phyloP scores from a whole-genome alignment of 75 land plant species.

The Isoetes taiwanensis region DNA sequence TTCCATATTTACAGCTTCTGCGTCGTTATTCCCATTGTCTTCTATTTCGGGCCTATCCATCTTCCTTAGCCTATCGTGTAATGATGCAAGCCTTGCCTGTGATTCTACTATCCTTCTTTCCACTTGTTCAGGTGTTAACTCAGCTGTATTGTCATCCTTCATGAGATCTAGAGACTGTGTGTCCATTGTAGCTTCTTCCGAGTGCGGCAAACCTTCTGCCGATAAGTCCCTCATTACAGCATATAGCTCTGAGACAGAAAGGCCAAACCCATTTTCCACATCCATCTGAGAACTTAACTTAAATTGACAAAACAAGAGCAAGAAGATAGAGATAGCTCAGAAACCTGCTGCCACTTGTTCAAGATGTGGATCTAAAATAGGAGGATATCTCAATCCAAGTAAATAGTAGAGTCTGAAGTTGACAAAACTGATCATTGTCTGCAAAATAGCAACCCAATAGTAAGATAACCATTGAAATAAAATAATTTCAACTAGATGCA shows the following conservation, averaged over 20 bases:
- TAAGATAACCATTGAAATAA: neutral
- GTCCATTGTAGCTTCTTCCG: constrained; percentile 3
- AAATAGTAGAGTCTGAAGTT: constrained; percentile 65
- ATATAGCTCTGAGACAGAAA: constrained; percentile 50
- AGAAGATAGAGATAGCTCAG: neutral
- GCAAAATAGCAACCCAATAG: constrained; percentile 15
- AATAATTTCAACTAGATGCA: neutral
- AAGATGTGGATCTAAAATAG: constrained; percentile 64
- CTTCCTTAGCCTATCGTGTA: constrained; percentile 60
- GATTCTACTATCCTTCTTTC: constrained; percentile 26
- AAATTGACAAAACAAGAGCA: constrained; percentile 2
- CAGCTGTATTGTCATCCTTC: constrained; percentile 22
- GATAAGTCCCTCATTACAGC: constrained; percentile 60
- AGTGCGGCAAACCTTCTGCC: constrained; percentile 14
- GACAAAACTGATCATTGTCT: constrained; percentile 77
- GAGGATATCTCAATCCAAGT: constrained; percentile 73
- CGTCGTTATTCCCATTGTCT: constrained; percentile 19
- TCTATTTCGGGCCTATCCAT: constrained; percentile 25
- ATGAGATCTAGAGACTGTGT: constrained; percentile 1
- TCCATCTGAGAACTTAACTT: neutral
- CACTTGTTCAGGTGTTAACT: constrained; percentile 17
- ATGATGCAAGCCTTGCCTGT: constrained; percentile 57
- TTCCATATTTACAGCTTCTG: constrained; percentile 12
- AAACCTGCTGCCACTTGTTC: constrained; percentile 92
- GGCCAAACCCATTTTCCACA: neutral